Conservation (phyloP, 176 grass and related monocot genomes). For the Eleusine coracana region DNA sequence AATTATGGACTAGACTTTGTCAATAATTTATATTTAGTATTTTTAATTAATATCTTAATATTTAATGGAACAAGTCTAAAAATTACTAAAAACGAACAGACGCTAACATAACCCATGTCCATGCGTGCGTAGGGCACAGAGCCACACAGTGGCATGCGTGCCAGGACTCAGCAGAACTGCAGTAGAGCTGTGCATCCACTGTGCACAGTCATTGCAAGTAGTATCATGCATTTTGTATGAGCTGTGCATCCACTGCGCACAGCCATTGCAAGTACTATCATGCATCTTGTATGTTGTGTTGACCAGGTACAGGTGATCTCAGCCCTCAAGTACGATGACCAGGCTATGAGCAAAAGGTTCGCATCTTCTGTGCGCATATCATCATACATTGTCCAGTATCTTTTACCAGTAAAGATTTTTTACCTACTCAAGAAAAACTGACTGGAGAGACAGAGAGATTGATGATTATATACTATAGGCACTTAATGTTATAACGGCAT, state of each 20-base stretch:
- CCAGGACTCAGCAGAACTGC: neutral
- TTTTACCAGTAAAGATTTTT: slow-evolving; percentile 35
- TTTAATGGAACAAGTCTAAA: too few species aligned
- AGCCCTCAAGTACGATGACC: slow-evolving; percentile 26
- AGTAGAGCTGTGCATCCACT: slow-evolving; percentile 14
- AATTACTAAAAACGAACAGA: too few species aligned
- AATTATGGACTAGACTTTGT: too few species aligned
- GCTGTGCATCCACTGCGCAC: neutral
- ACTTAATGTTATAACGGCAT: neutral
- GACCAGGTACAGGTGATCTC: slow-evolving; percentile 42
- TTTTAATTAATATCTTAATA: too few species aligned
- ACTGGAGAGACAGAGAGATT: too few species aligned
- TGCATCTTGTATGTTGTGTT: slow-evolving; percentile 22
- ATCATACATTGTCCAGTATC: neutral
- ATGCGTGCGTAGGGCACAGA: slow-evolving; percentile 8
- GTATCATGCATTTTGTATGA: slow-evolving; percentile 24
- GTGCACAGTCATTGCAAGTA: slow-evolving; percentile 21
- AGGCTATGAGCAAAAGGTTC: slow-evolving; percentile 31
- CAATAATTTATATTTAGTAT: too few species aligned
- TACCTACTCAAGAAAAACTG: neutral
- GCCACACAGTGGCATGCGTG: slow-evolving; percentile 8
- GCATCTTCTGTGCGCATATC: neutral
- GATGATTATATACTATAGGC: neutral
- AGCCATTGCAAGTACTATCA: slow-evolving; percentile 32
- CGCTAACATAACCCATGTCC: slow-evolving; percentile 14